Base-by-base conservation (phyloP, 2,329 filamentous ascomycete genomes). In the Neonectria sp. region DNA sequence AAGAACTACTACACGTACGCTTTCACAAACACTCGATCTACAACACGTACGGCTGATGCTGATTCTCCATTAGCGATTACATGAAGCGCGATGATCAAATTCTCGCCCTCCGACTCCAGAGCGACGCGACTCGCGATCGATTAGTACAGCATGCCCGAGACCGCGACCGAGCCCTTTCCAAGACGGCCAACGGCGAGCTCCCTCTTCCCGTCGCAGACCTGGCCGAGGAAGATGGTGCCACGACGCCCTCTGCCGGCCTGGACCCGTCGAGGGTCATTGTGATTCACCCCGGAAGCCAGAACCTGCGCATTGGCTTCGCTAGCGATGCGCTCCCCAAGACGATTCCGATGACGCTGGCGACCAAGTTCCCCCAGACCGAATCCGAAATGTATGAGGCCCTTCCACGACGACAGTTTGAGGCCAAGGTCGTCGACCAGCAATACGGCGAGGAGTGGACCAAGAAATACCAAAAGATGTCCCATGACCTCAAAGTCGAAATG, bases 1-100 rank as follows among this genome's bases (percentile, higher is more conserved):
- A 99, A 99, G 85, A 99, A 99, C 82, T 99, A 99, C 82, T 98
- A 98, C 81, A 97, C 95, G 94, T 96, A 87, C 68, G 91, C 37
- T 57, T 21, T 13, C 15, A 27, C 21, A 11, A 35, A 58, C 25
- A 31, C 46, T 48, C 60, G 52, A 35, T 57, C 24, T 25, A 40
- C 29, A 17, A 9, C 48, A 33, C 35, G 27, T 3, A 25, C 48
- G 40, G 59, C 45, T 55, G 37, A 29, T 65, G 45, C 71, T 78
- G 58, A 76, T 69, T 25, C 51, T 51, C 65, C 52, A 60, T 35
- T 73, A 97, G 95, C 68, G 96, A 99, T 79, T 99, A 97, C 76
- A 93, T 99, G 83, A 99, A 99, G 85, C 92, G 95, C 77, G 96
- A 99, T 84, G 96, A 98, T 76, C 96, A 99, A 83, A 91, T 97